Conservation (phyloP, 2,329 filamentous ascomycete genomes). For the Fusarium tanahbumbuense region DNA sequence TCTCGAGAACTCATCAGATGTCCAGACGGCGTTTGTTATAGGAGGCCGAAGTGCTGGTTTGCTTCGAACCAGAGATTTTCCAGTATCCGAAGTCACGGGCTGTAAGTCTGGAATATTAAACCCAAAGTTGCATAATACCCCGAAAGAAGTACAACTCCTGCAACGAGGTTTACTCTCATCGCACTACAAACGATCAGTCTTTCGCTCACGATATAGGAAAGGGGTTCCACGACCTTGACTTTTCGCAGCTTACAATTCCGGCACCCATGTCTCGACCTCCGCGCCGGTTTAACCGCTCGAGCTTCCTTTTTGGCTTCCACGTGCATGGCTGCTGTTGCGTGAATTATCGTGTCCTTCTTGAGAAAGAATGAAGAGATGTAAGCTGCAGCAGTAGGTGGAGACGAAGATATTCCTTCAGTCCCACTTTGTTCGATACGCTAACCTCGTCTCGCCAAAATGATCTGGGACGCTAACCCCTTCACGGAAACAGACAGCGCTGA, state of each 20-base stretch:
- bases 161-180: conserved; percentile 60
- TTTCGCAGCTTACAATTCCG: conserved; percentile 64
- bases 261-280: conserved; percentile 60
- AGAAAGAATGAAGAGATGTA: background rate
- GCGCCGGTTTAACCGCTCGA: background rate
- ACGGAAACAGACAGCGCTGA: conserved; percentile 44
- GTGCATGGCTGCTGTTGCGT: conserved; percentile 7
- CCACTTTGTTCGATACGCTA: conserved; percentile 21
- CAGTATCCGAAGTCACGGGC: conserved; percentile 44
- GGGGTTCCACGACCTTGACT: conserved; percentile 55
- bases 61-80: conserved; percentile 19
- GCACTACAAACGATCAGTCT: conserved; percentile 50
- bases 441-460: conserved; percentile 21
- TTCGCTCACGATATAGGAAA: background rate
- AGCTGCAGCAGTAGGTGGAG: background rate
- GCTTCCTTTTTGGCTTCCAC: background rate
- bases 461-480: conserved; percentile 40
- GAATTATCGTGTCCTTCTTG: background rate
- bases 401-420: background rate
- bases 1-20: conserved; percentile 45
- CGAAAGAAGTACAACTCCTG: conserved; percentile 56
- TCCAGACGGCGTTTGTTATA: conserved; percentile 51
- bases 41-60: conserved; percentile 41
- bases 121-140: conserved; percentile 59
- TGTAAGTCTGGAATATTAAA: conserved; percentile 54